Base-by-base conservation (phyloP, 2,329 filamentous ascomycete species). In the Raffaelea deltoideospora region DNA sequence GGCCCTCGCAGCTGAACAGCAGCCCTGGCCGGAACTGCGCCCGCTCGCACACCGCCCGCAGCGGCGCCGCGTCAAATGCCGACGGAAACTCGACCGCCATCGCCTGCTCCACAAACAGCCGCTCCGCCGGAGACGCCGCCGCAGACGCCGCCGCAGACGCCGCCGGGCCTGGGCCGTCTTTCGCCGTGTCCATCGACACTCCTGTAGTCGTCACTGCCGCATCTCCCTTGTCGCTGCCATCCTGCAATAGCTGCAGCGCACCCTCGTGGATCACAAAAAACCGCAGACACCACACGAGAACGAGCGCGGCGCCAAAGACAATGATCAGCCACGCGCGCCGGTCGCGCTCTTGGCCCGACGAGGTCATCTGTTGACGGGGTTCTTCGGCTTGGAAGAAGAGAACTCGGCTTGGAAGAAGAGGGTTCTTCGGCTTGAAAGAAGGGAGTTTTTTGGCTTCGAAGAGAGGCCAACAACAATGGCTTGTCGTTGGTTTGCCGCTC, bases 1-100 rank as follows among this genome's bases (percentile, higher is more conserved):
- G 55, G 6, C 52, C 56, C 33, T 59, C 55, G 45, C 58, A 60
- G 22, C 47, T 58, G 36, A 60, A 61, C 2, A 60, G 40, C 10
- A 61, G 39, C 19, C 52, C 54, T 0, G 47, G 42, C 13, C 55
- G 53, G 41, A 58, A 60, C 2, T 26, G 44, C 31, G n/a, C 31
- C 13, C 48, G 47, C 2, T 46, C 44, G 35, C 57, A 61, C 5
- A 55, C 46, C 3, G 52, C 46, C 11, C 42, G 48, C 10, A 61
- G 51, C 1, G 56, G 52, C 20, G 41, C 36, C 26, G 54, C 56
- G 39, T 59, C 51, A 31, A 60, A 50, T 1, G 54, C 49, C 0
- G 48, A 32, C 0, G 52, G 52, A 15, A 55, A 60, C 43, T 60
- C 55, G 43, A 60, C 49, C 14, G 37, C 30, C 33, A 47, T 47